Conservation (phyloP, 805 yeast genomes). For the Ogataea angusta region DNA sequence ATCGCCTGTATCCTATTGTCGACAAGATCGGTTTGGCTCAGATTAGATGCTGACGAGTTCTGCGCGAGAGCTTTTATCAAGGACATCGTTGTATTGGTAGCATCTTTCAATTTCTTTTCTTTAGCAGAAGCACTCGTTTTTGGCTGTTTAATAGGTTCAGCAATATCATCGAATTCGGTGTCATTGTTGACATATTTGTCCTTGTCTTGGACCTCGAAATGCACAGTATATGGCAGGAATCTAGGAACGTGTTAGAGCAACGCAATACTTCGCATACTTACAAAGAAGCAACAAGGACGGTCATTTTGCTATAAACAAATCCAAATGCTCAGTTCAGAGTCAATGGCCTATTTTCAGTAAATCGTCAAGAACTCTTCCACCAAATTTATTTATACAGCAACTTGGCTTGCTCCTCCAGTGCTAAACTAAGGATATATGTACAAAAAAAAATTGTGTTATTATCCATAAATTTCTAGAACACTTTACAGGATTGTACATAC, state of each 20-base stretch:
- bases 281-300: slow-evolving; percentile 68
- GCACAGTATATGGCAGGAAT: slow-evolving; percentile 75
- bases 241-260: slow-evolving; percentile 24
- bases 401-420: no score
- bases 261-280: slow-evolving; percentile 35
- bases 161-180: slow-evolving; percentile 22
- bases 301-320: slow-evolving; percentile 39
- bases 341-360: neutral
- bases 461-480: neutral
- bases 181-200: slow-evolving; percentile 13
- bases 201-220: slow-evolving; percentile 44
- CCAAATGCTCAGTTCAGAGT: neutral
- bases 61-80: slow-evolving; percentile 24
- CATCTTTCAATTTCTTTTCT: slow-evolving; percentile 4
- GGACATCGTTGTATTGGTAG: slow-evolving; percentile 22
- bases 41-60: slow-evolving; percentile 10
- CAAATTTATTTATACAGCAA: no score
- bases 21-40: slow-evolving; percentile 8
- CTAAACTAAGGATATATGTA: no score
- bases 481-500: no score
- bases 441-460: neutral
- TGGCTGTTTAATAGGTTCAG: slow-evolving; percentile 24
- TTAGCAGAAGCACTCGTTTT: slow-evolving; percentile 9
- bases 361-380: neutral
- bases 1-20: slow-evolving; percentile 5